A percentile compares a stretch with the other conserved stretches of the same genome.
Evolutionary conservation across 768 basidiomycete genomes (phyloP).

Genomic region (Artomyces pyxidatus): DNA sequence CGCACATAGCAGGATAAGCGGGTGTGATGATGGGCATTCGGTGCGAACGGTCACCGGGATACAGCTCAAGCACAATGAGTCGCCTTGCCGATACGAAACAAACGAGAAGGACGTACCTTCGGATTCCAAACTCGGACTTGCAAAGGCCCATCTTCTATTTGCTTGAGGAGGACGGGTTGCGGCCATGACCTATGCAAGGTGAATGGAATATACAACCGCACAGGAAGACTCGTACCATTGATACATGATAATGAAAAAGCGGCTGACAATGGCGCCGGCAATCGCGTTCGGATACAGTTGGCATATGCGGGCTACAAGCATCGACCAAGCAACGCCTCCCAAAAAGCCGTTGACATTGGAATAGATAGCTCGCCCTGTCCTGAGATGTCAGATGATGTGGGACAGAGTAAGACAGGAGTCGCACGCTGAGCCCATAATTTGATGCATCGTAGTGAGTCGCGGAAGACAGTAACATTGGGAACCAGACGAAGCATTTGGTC

Average conservation of each 20-base stretch:
- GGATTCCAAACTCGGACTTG: constrained; percentile 98
- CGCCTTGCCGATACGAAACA: background rate
- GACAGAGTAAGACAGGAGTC: constrained; percentile 22
- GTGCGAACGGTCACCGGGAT: constrained; percentile 88
- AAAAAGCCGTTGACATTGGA: constrained; percentile 97
- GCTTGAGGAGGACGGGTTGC: constrained; percentile 93
- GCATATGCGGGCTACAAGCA: constrained; percentile 98
- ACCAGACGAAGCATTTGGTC: constrained; percentile 94
- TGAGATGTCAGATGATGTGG: background rate
- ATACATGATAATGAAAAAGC: constrained; percentile 98
- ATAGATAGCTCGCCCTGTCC: constrained; percentile 86
- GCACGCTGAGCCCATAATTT: constrained; percentile 95
- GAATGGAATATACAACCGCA: background rate
- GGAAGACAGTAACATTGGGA: constrained; percentile 89
- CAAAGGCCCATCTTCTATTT: constrained; percentile 91
- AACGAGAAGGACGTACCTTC: constrained; percentile 42
- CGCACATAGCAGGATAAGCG: constrained; percentile 98
- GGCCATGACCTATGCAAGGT: constrained; percentile 78
- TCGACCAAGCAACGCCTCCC: constrained; percentile 97
- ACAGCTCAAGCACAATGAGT: constrained; percentile 45
- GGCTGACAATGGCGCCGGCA: constrained; percentile 91
- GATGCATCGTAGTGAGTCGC: constrained; percentile 91
- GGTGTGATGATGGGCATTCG: constrained; percentile 99
- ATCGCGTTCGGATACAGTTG: constrained; percentile 94
- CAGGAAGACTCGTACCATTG: constrained; percentile 66